Evolutionary conservation across 73 alveolate genomes (phyloP), one percentile per base, ranked within the genome.

Genomic region (Paramecium tetraurelia): DNA sequence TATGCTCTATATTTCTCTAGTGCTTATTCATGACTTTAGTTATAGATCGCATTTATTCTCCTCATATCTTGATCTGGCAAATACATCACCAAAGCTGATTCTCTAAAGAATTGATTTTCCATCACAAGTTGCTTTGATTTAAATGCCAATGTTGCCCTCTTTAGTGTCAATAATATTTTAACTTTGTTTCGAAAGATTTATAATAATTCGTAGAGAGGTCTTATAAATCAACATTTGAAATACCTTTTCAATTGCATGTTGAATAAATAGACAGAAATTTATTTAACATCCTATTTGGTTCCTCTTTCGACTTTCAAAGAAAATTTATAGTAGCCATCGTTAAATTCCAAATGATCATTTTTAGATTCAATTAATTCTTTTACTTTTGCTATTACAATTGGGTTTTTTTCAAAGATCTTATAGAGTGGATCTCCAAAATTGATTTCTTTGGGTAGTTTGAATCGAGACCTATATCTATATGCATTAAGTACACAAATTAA

Each of bases 131-230:
- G 7, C 14, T 72, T 72, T 0, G 86, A 72, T 72, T 43, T 72
- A 72, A 72, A 72, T 31, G 86, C 86, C n/a, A 29, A 35, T 35
- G 86, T 72, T 31, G 86, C 86, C 16, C 18, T 72, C 29, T 22
- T 31, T 12, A 72, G 33, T 12, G 53, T 31, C 18, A 29, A 72
- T 18, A 72, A 38, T 4, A 72, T 7, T 72, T 43, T 72, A 9
- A 72, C 86, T 31, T 72, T 72, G 22, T 14, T 31, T 72, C 86
- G 16, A 38, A 72, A 72, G 3, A 72, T 72, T 29, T 27, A 7
- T 11, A 72, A 72, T 7, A 72, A 38, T 72, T 72, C 58, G 2
- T 3, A 7, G 20, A 72, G 53, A 0, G 86, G 58, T 38, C 86
- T 72, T 35, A 24, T 38, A 20, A 46, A 2, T 16, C 9, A 20